Evolutionary conservation across 1,139 yeast species (phyloP).

Genomic region (Candida sp.): DNA sequence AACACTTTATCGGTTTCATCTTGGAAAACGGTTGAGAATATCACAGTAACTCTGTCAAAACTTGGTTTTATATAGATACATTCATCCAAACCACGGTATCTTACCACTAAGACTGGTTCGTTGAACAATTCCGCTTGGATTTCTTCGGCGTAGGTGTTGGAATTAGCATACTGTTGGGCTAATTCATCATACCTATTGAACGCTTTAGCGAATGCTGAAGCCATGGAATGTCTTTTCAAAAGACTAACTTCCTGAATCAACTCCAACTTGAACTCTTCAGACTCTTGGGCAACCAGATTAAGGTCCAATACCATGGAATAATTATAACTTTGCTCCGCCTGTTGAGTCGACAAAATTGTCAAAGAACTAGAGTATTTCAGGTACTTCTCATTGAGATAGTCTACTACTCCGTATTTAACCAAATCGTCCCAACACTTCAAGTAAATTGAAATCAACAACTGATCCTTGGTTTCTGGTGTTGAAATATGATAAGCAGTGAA

Average conservation of each 20-base stretch:
- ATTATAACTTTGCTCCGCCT: slow-evolving; percentile 76
- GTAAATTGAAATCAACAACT: slow-evolving; percentile 64
- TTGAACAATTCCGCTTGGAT: slow-evolving; percentile 44
- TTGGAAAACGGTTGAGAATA: slow-evolving; percentile 89
- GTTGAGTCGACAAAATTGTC: slow-evolving; percentile 19
- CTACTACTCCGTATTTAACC: slow-evolving; percentile 59
- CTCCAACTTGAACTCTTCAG: slow-evolving; percentile 44
- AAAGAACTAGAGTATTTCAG: slow-evolving; percentile 25
- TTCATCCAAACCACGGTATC: slow-evolving; percentile 87
- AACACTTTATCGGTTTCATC: slow-evolving; percentile 97
- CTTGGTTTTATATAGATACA: slow-evolving; percentile 88
- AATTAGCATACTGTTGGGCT: slow-evolving; percentile 48
- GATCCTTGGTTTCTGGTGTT: slow-evolving; percentile 62
- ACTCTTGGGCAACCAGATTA: slow-evolving; percentile 31
- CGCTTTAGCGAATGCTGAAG: slow-evolving; percentile 91
- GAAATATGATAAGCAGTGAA: slow-evolving; percentile 92
- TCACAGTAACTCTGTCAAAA: slow-evolving; percentile 94
- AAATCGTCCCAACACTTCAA: slow-evolving; percentile 79
- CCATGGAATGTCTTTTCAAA: slow-evolving; percentile 82
- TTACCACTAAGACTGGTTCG: slow-evolving; percentile 67
- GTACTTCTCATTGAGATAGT: slow-evolving; percentile 40
- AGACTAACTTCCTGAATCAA: slow-evolving; percentile 66
- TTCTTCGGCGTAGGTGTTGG: slow-evolving; percentile 49
- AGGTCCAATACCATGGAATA: slow-evolving; percentile 73
- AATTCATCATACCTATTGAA: slow-evolving; percentile 74